Evolutionary conservation across 2,329 filamentous ascomycete genomes (phyloP).

Genomic region (Chaetomium olivaceum): DNA sequence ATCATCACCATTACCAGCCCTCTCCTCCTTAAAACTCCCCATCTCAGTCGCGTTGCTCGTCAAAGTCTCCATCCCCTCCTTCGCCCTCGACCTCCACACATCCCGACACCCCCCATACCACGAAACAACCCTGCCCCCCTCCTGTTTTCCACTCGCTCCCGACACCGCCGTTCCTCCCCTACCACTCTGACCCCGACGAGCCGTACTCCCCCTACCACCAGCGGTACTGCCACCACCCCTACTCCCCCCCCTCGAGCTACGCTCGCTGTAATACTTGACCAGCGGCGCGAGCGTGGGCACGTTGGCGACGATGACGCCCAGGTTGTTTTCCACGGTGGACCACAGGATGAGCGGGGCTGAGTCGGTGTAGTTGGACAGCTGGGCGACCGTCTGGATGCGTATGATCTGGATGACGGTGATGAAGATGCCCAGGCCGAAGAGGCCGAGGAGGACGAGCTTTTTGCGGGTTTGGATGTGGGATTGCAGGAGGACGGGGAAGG

Average conservation of each 20-base stretch:
- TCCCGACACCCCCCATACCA: background rate
- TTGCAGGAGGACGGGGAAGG: conserved; percentile 44
- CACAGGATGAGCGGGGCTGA: conserved; percentile 43
- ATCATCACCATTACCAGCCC: background rate
- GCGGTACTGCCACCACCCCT: background rate
- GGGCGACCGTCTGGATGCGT: conserved; percentile 51
- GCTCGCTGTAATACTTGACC: conserved; percentile 33
- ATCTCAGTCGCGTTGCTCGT: conserved; percentile 24
- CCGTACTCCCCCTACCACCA: background rate
- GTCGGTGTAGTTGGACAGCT: conserved; percentile 48
- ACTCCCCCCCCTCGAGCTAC: background rate
- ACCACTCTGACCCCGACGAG: background rate
- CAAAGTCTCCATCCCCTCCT: conserved; percentile 14
- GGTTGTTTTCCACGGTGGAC: conserved; percentile 36
- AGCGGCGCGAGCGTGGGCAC: conserved; percentile 37
- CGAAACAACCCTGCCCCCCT: background rate
- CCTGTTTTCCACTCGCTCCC: background rate
- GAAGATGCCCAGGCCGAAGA: conserved; percentile 54
- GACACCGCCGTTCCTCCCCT: background rate
- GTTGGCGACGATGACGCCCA: conserved; percentile 38
- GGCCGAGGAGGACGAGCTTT: conserved; percentile 44
- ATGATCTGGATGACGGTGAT: conserved; percentile 53
- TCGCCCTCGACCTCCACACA: background rate
- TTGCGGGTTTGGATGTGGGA: conserved; percentile 43
- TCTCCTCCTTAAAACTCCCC: conserved; percentile 23